Conservation (phyloP, 176 grass and related monocot species). For the Carex myosuroides region DNA sequence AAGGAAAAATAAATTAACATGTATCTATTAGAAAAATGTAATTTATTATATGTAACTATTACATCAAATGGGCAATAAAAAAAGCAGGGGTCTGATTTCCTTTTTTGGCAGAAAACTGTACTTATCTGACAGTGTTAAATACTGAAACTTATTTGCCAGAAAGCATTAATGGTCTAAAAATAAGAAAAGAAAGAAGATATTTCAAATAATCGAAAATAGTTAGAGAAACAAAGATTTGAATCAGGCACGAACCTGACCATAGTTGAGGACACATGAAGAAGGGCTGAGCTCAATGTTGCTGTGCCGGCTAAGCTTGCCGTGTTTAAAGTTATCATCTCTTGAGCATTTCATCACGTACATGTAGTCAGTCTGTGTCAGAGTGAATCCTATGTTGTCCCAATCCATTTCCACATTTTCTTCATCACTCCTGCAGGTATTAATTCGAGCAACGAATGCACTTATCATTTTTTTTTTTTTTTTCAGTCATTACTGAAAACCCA, state of each 20-base stretch:
- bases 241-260: slow-evolving; percentile 53
- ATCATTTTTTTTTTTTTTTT: too few relatives aligned
- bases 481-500: too few relatives aligned
- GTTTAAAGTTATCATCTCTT: slow-evolving; percentile 27
- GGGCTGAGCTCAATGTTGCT: slow-evolving; percentile 93
- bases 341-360: slow-evolving; percentile 83
- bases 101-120: too few relatives aligned
- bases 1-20: not conserved
- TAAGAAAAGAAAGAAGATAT: too few relatives aligned
- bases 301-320: slow-evolving; percentile 56
- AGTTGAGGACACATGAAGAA: slow-evolving; percentile 76
- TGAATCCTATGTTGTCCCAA: slow-evolving; percentile 86
- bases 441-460: too few relatives aligned
- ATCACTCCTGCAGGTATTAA: slow-evolving; percentile 36
- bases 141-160: too few relatives aligned
- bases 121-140: too few relatives aligned
- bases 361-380: slow-evolving; percentile 60
- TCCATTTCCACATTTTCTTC: slow-evolving; percentile 59
- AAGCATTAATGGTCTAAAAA: too few relatives aligned
- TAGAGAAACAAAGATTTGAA: not conserved
- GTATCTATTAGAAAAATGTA: not conserved
- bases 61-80: too few relatives aligned
- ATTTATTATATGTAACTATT: not conserved
- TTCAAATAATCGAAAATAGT: too few relatives aligned
- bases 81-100: too few relatives aligned